Conservation (phyloP, 495 filamentous ascomycete genomes). For the Recurvomyces mirabilis region DNA sequence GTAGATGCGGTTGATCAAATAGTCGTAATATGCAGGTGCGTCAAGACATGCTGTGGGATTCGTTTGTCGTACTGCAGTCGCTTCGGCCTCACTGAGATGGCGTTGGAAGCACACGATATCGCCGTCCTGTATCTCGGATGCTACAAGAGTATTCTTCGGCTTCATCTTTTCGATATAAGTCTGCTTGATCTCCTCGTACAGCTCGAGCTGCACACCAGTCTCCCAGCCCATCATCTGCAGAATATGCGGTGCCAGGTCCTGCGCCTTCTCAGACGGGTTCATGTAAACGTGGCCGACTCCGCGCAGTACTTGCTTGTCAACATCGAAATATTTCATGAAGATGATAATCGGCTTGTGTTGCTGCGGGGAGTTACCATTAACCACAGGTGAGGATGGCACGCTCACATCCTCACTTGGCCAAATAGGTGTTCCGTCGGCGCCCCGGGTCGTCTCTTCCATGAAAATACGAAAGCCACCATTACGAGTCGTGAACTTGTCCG, state of each 20-base stretch:
- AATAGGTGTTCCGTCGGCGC: conserved; percentile 52
- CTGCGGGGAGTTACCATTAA: conserved; percentile 15
- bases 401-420: conserved; percentile 46
- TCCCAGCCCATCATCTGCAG: conserved; percentile 80
- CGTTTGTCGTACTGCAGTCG: conserved; percentile 28
- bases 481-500: conserved; percentile 55
- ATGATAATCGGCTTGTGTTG: conserved; percentile 56
- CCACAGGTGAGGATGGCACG: conserved; percentile 10
- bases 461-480: conserved; percentile 69
- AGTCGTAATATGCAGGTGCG: conserved; percentile 81
- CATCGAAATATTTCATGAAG: conserved; percentile 88
- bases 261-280: conserved; percentile 72
- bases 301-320: conserved; percentile 55
- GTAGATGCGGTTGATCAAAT: conserved; percentile 69
- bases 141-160: conserved; percentile 71
- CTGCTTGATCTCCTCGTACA: conserved; percentile 98
- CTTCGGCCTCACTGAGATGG: conserved; percentile 49
- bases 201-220: conserved; percentile 39
- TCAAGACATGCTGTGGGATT: conserved; percentile 42
- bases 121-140: conserved; percentile 91
- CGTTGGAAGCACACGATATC: conserved; percentile 94
- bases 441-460: conserved; percentile 59
- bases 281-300: conserved; percentile 78
- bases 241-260: conserved; percentile 72
- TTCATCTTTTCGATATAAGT: conserved; percentile 95